These are phyloP conservation scores for Bimuria novae-zelandiae DNA, from an alignment of 2,329 filamentous ascomycete genomes.

Conservation along the genomic window DNA sequence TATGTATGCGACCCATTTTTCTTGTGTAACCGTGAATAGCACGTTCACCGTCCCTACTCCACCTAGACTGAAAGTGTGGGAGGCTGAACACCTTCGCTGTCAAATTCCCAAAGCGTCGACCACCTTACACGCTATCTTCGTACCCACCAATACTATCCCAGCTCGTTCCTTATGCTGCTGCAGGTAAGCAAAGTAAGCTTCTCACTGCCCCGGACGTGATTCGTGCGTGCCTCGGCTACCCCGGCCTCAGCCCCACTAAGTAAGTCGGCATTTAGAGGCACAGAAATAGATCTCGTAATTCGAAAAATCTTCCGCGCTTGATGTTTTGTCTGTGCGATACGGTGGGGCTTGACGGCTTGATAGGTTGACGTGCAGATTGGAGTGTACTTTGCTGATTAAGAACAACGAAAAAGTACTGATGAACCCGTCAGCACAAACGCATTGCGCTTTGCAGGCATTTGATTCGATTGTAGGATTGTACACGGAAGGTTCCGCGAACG, in stretches of 20 bases:
- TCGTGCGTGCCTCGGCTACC: slow-evolving; percentile 11
- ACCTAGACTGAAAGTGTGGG: background rate
- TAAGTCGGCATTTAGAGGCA: slow-evolving; percentile 14
- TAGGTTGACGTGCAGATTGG: too few species aligned
- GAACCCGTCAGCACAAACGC: too few species aligned
- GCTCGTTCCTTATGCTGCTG: background rate
- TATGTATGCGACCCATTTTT: slow-evolving; percentile 1
- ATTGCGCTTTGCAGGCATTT: too few species aligned
- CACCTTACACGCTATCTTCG: background rate
- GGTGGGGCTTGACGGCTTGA: background rate
- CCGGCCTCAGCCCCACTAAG: background rate
- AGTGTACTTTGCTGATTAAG: background rate
- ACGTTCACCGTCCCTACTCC: background rate
- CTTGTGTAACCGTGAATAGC: background rate
- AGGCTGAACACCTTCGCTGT: slow-evolving; percentile 4
- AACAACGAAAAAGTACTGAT: background rate
- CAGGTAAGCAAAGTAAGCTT: slow-evolving; percentile 22
- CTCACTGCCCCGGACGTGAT: slow-evolving; percentile 1
- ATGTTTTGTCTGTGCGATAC: background rate
- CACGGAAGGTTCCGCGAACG: too few species aligned
- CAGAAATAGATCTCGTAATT: slow-evolving; percentile 14
- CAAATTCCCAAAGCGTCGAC: background rate
- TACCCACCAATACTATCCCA: slow-evolving; percentile 5
- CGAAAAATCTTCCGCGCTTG: background rate
- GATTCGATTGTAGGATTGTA: too few species aligned